Evolutionary conservation across 2,329 filamentous ascomycete species (phyloP), one percentile per base, ranked within the genome.

Genomic region (Verticillium tricorpus): DNA sequence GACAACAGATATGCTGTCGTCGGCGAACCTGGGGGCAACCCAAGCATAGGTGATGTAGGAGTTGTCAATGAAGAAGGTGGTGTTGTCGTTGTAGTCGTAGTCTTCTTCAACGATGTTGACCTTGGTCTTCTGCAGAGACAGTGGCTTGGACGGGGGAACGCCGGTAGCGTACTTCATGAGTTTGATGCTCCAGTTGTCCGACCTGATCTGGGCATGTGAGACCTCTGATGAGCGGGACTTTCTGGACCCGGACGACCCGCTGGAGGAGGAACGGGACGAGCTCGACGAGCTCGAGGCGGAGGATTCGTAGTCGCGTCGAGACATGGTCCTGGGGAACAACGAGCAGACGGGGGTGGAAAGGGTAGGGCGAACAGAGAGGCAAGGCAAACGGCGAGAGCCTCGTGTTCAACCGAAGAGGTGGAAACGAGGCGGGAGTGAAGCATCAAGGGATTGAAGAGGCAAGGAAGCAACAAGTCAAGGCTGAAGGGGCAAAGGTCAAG

Each of bases 81-180:
- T 45, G 45, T 64, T 59, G 22, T 52, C 25, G 28, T 64, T 56
- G 28, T 61, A 63, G 34, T 39, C 63, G 60, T 61, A 60, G 58
- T 61, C 58, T 6, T 62, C 64, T 7, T 62, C 60, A 31, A 8
- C 50, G 12, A 61, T 52, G 7, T 55, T 22, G 57, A 62, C 52
- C 50, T 60, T 60, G 22, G 57, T 63, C 40, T 61, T 66, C 8
- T 63, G 64, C 15, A 66, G 56, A 8, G 64, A 55, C 40, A 65
- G 19, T 35, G 55, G 58, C 52, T 60, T 62, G 14, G 54, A 61
- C 25, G 60, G 60, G 19, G 60, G 62, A 4, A 61, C 64, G 14
- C 65, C 65, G 5, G 62, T 61, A 11, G 61, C 58, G 39, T 61
- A 66, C 60, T 63, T 66, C 64, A 65, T 63, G 32, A 65, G 56